Evolutionary conservation across 1,139 yeast genomes (phyloP), one percentile per base, ranked within the genome.

Genomic region (Candida buenavistaensis): DNA sequence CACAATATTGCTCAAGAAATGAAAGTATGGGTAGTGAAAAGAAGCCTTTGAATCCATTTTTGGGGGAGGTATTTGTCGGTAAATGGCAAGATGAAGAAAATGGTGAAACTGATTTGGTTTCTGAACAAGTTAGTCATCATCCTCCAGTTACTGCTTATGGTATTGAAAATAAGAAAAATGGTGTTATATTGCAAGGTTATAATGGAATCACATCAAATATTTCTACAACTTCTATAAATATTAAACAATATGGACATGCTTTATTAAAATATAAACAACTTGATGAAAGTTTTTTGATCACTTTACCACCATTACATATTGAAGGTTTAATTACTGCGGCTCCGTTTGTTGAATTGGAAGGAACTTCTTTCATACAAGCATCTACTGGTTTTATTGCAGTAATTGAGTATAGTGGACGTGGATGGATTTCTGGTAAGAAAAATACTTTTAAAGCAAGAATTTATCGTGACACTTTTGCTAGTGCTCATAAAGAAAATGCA

Each of bases 391-490:
- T 79, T 61, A 60, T 74, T 45, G 78, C 94, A 14, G 73, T 75
- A 15, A 68, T 92, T 46, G 96, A 87, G 51, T 92, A 78, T 62
- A 72, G 86, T 28, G 98, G 98, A 23, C 80, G 92, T 59, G 98
- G 98, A 17, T 92, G 89, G 68, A 87, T 92, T 55, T 75, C 89
- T n/a, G 98, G 98, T 47, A 90, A 89, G 71, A 90, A 89, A 68
- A 90, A 92, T 64, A 66, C 90, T 7, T 89, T 83, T 68, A 90
- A 88, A 64, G 95, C 96, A 23, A 75, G 90, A 52, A 75, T 90
- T 39, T 84, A 60, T 59, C 73, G 76, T 48, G 76, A 75, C 53
- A 60, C 60, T 37, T 62, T 71, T 23, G 72, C 73, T 13, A 66
- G 81, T 24, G 54, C 59, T 15, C 51, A 59, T 40, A 78, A 83